Percentiles rank a stretch among this genome's conserved stretches.
Evolutionary conservation across 192 early-diverging fungal species (phyloP).

Genomic region (Rhizophlyctis rosea): DNA sequence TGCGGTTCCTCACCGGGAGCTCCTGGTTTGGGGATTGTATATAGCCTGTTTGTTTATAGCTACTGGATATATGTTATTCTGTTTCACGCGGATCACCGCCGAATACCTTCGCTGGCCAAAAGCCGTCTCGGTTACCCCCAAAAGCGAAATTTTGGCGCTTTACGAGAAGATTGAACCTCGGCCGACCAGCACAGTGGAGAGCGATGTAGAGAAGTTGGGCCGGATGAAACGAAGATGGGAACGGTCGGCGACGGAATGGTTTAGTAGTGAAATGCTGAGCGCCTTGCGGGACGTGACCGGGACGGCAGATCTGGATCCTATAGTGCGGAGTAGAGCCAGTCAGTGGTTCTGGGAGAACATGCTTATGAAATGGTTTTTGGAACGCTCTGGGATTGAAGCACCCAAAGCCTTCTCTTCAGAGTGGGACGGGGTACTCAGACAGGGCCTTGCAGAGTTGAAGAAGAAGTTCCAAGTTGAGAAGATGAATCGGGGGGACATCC

Average conservation of each 20-base stretch:
- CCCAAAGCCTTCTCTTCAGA: constrained; percentile 38
- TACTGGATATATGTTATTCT: constrained; percentile 25
- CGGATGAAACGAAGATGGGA: constrained; percentile 32
- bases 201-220: constrained; percentile 15
- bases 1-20: constrained; percentile 3
- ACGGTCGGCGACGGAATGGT: constrained; percentile 38
- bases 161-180: constrained; percentile 22
- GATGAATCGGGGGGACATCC: constrained; percentile 44
- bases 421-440: constrained; percentile 38
- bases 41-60: constrained; percentile 13
- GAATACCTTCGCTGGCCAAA: constrained; percentile 37
- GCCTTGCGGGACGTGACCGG: constrained; percentile 10
- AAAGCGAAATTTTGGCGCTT: constrained; percentile 26
- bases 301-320: no score
- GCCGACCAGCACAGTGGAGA: neutral
- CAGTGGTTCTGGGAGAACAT: constrained; percentile 32
- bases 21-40: constrained; percentile 27
- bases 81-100: constrained; percentile 24
- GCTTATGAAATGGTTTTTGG: constrained; percentile 43
- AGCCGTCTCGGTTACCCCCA: constrained; percentile 24
- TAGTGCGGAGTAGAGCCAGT: constrained; percentile 28
- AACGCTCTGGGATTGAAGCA: constrained; percentile 18
- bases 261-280: constrained; percentile 14
- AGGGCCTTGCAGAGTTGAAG: constrained; percentile 37
- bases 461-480: constrained; percentile 45